Percentiles rank a stretch among this genome's conserved stretches.
These are phyloP conservation scores for Linum tenue DNA, from an alignment of 345 rosid species.

Conservation along the genomic window DNA sequence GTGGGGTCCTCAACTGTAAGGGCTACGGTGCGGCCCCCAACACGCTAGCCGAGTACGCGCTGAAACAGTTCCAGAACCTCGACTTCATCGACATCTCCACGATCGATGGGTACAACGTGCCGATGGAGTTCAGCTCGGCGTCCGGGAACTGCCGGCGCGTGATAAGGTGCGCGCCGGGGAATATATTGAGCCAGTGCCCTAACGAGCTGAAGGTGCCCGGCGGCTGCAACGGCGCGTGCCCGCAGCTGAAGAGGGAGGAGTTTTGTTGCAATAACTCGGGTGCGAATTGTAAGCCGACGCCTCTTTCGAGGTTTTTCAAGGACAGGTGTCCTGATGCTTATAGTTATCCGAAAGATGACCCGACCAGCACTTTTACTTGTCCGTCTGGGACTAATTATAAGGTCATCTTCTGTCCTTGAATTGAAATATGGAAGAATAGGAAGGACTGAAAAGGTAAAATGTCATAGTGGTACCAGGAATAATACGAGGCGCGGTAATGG, in stretches of 20 bases:
- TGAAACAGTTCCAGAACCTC: neutral
- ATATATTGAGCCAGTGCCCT: conserved; percentile 16
- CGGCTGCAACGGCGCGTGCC: conserved; percentile 17
- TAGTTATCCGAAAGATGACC: conserved; percentile 9
- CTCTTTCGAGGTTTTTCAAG: conserved; percentile 1
- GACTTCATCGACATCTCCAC: conserved; percentile 12
- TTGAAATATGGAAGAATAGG: too few relatives aligned
- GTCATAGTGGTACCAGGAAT: too few relatives aligned
- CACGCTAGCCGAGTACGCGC: conserved; percentile 14
- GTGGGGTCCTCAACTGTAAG: neutral
- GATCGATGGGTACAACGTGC: conserved; percentile 22
- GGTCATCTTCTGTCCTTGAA: conserved; percentile 1
- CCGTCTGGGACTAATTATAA: conserved; percentile 3
- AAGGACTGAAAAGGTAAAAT: too few relatives aligned
- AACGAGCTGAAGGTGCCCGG: conserved; percentile 7
- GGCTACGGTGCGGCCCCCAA: conserved; percentile 4
- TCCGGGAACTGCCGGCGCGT: neutral
- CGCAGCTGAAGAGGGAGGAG: conserved; percentile 14
- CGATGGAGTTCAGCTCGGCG: conserved; percentile 16
- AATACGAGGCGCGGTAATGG: too few relatives aligned
- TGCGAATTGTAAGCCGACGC: conserved; percentile 3
- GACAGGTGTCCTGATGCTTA: conserved; percentile 10
- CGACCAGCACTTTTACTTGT: conserved; percentile 9
- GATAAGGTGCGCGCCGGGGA: neutral
- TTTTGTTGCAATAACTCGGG: conserved; percentile 2